phyloP scores from a whole-genome alignment of 2,329 filamentous ascomycete genomes.

The Simplicillium sp. region DNA sequence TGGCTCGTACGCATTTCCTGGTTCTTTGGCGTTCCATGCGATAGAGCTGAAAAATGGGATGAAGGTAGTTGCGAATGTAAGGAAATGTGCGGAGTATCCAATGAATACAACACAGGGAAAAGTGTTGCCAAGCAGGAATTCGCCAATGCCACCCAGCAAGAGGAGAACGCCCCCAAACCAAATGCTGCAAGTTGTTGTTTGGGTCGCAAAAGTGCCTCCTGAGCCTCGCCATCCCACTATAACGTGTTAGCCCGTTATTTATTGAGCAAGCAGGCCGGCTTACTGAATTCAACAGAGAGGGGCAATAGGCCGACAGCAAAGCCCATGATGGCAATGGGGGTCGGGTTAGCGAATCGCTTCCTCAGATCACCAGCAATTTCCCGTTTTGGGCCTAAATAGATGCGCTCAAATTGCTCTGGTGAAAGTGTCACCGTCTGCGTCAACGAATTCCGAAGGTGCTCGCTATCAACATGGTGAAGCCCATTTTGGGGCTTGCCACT shows the following conservation, averaged over 20 bases:
- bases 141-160: background rate
- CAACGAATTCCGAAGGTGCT: background rate
- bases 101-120: background rate
- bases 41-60: background rate
- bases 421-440: background rate
- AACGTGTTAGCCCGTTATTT: background rate
- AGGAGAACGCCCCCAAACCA: background rate
- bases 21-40: background rate
- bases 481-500: background rate
- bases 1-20: background rate
- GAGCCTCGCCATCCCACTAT: constrained; percentile 1
- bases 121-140: background rate
- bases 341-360: background rate
- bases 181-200: background rate
- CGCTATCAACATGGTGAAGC: background rate
- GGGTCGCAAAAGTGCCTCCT: background rate
- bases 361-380: background rate
- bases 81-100: background rate
- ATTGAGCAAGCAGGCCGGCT: background rate
- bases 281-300: constrained; percentile 1
- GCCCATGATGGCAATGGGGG: background rate
- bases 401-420: background rate
- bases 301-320: background rate
- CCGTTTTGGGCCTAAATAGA: background rate
- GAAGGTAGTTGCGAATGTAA: constrained; percentile 1